phyloP scores from a whole-genome alignment of 2,329 filamentous ascomycete species.

The Podosphaera aphanis region DNA sequence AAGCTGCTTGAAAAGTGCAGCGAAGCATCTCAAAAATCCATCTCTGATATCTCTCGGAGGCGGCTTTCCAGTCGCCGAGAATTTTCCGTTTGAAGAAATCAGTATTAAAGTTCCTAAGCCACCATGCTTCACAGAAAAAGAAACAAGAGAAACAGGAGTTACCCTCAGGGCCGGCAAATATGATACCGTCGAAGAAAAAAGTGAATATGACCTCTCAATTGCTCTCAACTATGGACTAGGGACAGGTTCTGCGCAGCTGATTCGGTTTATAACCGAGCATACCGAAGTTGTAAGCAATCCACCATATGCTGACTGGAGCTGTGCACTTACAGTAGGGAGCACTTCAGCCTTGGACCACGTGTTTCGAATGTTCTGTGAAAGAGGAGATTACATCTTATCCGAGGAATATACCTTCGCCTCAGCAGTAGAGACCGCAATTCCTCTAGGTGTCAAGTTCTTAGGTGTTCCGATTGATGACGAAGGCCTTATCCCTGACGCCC shows the following conservation, averaged over 20 bases:
- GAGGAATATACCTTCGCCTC: conserved; percentile 81
- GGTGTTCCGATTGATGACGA: conserved; percentile 42
- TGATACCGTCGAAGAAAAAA: conserved; percentile 39
- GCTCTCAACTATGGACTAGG: conserved; percentile 87
- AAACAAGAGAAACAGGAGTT: conserved; percentile 35
- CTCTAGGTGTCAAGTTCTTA: conserved; percentile 35
- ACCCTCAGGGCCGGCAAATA: conserved; percentile 55
- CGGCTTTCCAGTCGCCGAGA: conserved; percentile 66
- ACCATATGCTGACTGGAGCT: conserved; percentile 76
- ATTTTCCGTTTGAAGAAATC: conserved; percentile 76
- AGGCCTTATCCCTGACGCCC: conserved; percentile 34
- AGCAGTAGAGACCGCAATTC: conserved; percentile 39
- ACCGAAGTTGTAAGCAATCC: conserved; percentile 75
- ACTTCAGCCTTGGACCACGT: conserved; percentile 70
- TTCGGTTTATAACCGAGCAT: conserved; percentile 84
- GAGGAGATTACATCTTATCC: conserved; percentile 57
- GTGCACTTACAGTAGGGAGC: conserved; percentile 62
- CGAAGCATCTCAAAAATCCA: conserved; percentile 53
- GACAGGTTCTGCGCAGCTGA: conserved; percentile 61
- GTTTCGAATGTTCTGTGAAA: conserved; percentile 56
- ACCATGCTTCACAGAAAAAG: conserved; percentile 47
- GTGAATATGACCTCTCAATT: conserved; percentile 52
- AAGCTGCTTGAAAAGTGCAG: conserved; percentile 63
- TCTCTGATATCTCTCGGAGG: conserved; percentile 80
- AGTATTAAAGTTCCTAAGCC: conserved; percentile 47